Base-by-base conservation (phyloP, 2,329 filamentous ascomycete genomes). In the Hortaea sp. region DNA sequence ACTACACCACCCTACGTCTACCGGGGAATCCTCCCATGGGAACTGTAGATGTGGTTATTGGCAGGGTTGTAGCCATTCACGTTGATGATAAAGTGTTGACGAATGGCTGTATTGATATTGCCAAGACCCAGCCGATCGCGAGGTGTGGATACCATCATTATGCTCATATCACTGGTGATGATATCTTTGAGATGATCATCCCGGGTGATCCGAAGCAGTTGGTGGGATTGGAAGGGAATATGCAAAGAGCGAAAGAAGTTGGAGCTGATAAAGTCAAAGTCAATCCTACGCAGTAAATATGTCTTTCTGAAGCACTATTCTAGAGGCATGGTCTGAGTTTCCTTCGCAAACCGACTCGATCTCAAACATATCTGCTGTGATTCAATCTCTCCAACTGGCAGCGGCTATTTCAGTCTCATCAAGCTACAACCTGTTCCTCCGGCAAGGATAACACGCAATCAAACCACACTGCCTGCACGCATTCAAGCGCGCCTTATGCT, bases 141-240 rank as follows among this genome's bases (percentile, higher is more conserved):
- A 62, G 78, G 28, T 79, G 73, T 56, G 77, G 77, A 11, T 81
- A 81, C 57, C 76, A 74, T 55, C 68, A 80, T 57, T 81, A 81
- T 63, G 66, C 73, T 1, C 74, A 76, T 7, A 66, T 81, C 2
- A 63, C 65, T 43, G 70, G 76, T 20, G 59, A 61, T 48, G 52
- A 46, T 41, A 72, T 73, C 1, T 81, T 81, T 62, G 76, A 81
- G 42, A 81, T 81, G 78, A 60, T 59, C 5, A 60, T 65, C 29
- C 63, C 63, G 1, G 63, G 63, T 5, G 61, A 64, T 56, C 55
- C 57, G 41, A 57, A 59, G 48, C 43, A 58, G 47, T 46, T 62
- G 43, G 56, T 59, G 6, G 63, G 59, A 7, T 46, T 65, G 42
- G 63, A 65, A 44, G 63, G 63, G 6, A 63, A 42, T 20, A 31